Base-by-base conservation (phyloP, 2,329 filamentous ascomycete species). In the Phoma sp. region DNA sequence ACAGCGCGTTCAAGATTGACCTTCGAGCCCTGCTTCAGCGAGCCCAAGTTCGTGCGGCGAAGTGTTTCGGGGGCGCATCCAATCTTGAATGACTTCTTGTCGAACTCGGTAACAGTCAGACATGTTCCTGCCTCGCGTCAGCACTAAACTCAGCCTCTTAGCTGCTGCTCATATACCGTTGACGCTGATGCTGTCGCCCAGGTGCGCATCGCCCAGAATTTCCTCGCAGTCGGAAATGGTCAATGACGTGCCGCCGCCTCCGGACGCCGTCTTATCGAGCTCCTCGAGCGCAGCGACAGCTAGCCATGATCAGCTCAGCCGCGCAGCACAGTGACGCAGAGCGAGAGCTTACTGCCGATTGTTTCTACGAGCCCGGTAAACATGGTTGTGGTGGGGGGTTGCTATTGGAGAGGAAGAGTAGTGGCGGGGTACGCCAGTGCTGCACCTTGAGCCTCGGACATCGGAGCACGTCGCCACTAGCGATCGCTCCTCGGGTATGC, bases 1-100 rank as follows among this genome's bases (percentile, higher is more conserved):
- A 99, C 93, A 3, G 95, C 93, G 14, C 95, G 88, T 81, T 99
- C 95, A 47, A 99, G 88, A 76, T 99, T 99, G 62, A 98, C 93
- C 18, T 80, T 81, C 56, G 87, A 89, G 34, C 81, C 81, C 56
- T 85, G 73, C 40, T 78, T 76, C 47, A 99, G 82, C 17, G 80
- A 80, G 58, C 93, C 93, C n/a, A 99, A 86, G 78, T 98, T 96
- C 55, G 96, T 99, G 53, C 96, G 87, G 53, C 95, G 92, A 50
- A 99, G 87, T 14, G 95, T 99, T 80, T 99, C 95, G 54, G 95
- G 95, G 7, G 95, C 92, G 61, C 96, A 89, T 71, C 95, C 93
- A 63, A 98, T 92, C 69, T 91, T 93, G 86, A 99, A 99, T 62
- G 76, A 76, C 43, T 75, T 66, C 49, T 76, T 75, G 61, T 80